Evolutionary conservation across 805 yeast genomes (phyloP).

Genomic region (Saccharomycopsis fibuligera): DNA sequence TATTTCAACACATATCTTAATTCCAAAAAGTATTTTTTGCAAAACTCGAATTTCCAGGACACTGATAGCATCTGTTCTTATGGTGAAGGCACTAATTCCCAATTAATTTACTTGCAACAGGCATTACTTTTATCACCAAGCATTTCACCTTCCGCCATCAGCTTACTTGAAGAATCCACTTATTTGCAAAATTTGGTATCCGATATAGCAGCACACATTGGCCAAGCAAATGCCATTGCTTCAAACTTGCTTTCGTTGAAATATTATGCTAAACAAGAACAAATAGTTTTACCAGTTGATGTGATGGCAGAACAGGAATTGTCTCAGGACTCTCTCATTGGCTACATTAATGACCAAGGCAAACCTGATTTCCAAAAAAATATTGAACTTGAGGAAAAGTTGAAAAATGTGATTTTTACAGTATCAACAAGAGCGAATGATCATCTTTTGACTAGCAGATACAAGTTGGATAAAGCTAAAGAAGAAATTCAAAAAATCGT

Average conservation of each 20-base stretch:
- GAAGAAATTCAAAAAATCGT: slow-evolving; percentile 32
- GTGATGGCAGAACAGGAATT: slow-evolving; percentile 44
- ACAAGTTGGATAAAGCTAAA: slow-evolving; percentile 39
- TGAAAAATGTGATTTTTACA: slow-evolving; percentile 59
- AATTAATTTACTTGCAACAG: slow-evolving; percentile 61
- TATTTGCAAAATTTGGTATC: slow-evolving; percentile 39
- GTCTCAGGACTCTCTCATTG: slow-evolving; percentile 58
- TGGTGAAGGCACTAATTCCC: slow-evolving; percentile 78
- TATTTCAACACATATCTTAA: slow-evolving; percentile 55
- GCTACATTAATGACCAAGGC: slow-evolving; percentile 32
- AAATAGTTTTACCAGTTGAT: slow-evolving; percentile 57
- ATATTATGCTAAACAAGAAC: slow-evolving; percentile 44
- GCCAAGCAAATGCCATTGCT: slow-evolving; percentile 73
- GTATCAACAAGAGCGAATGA: slow-evolving; percentile 75
- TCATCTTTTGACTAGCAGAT: slow-evolving; percentile 63
- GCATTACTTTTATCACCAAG: slow-evolving; percentile 50
- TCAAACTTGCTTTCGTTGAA: slow-evolving; percentile 53
- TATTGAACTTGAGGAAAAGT: slow-evolving; percentile 29
- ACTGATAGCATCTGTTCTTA: slow-evolving; percentile 59
- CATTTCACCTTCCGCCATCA: slow-evolving; percentile 49
- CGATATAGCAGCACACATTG: slow-evolving; percentile 71
- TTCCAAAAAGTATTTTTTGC: slow-evolving; percentile 49
- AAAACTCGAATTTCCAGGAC: slow-evolving; percentile 39
- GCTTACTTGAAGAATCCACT: slow-evolving; percentile 41
- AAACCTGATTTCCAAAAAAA: slow-evolving; percentile 22